Conservation (phyloP, 495 filamentous ascomycete species). For the Hypoxylon rickii region DNA sequence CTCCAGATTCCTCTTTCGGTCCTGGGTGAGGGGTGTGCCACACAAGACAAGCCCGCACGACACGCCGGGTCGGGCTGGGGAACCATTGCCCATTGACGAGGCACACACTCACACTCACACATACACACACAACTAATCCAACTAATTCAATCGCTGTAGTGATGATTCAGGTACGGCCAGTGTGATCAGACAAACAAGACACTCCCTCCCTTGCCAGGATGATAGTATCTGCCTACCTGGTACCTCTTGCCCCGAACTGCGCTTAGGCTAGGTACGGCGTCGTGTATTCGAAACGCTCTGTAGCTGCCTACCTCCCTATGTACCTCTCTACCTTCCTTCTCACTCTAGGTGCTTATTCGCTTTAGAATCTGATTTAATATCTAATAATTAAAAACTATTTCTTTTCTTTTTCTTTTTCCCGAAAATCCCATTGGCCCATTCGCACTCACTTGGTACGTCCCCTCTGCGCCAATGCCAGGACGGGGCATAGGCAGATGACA, state of each 20-base stretch:
- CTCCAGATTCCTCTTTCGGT: slow-evolving; percentile 23
- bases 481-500: slow-evolving; percentile 22
- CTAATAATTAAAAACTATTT: no score
- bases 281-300: slow-evolving; percentile 28
- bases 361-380: no score
- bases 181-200: slow-evolving; percentile 26
- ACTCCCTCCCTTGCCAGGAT: slow-evolving; percentile 17
- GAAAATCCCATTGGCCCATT: no score
- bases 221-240: not conserved
- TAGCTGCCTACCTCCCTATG: slow-evolving; percentile 11
- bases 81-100: slow-evolving; percentile 19
- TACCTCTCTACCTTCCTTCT: not conserved
- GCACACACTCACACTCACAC: not conserved
- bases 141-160: no score
- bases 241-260: not conserved
- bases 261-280: not conserved
- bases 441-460: no score
- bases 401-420: no score
- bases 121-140: slow-evolving; percentile 8
- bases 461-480: slow-evolving; percentile 6
- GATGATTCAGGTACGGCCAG: slow-evolving; percentile 34
- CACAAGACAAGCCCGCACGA: slow-evolving; percentile 33
- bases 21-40: slow-evolving; percentile 18
- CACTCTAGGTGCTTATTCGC: no score
- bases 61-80: slow-evolving; percentile 16